These are phyloP conservation scores for Candolleomyces efflorescens DNA, from an alignment of 768 basidiomycete species.

Conservation along the genomic window DNA sequence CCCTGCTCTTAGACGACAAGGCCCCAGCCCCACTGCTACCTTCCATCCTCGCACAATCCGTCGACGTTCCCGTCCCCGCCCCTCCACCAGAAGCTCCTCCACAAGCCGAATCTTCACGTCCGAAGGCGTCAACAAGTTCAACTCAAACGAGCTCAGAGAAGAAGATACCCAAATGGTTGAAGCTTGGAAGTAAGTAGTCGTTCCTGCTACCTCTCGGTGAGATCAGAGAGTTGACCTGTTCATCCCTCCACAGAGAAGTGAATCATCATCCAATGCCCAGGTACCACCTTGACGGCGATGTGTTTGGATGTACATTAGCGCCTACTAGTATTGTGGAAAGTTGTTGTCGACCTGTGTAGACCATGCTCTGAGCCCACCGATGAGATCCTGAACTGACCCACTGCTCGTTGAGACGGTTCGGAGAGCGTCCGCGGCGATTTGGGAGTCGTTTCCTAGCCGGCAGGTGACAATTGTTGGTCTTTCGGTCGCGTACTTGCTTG, in stretches of 20 bases:
- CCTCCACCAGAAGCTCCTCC: slow-evolving; percentile 13
- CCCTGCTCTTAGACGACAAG: slow-evolving; percentile 43
- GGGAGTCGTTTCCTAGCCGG: slow-evolving; percentile 90
- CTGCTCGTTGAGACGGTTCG: slow-evolving; percentile 26
- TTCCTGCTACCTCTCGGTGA: not conserved
- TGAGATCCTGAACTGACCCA: slow-evolving; percentile 54
- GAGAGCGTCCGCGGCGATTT: slow-evolving; percentile 73
- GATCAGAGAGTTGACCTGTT: not conserved
- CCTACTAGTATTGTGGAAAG: slow-evolving; percentile 83
- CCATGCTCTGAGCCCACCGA: slow-evolving; percentile 85
- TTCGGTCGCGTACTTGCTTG: slow-evolving; percentile 25
- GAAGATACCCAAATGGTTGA: slow-evolving; percentile 81
- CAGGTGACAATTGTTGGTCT: slow-evolving; percentile 70
- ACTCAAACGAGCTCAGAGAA: slow-evolving; percentile 27
- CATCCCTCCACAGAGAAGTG: slow-evolving; percentile 17
- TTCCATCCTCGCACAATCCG: slow-evolving; percentile 51
- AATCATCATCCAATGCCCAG: no score
- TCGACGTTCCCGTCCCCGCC: slow-evolving; percentile 58
- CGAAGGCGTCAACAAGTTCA: not conserved
- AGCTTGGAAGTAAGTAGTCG: slow-evolving; percentile 53
- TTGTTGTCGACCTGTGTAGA: slow-evolving; percentile 61
- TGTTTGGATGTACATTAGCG: not conserved
- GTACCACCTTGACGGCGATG: no score
- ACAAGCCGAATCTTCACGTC: not conserved
- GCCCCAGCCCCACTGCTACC: slow-evolving; percentile 62